Evolutionary conservation across 1,284 basidiomycete genomes (phyloP).

Genomic region (Grifola frondosa): DNA sequence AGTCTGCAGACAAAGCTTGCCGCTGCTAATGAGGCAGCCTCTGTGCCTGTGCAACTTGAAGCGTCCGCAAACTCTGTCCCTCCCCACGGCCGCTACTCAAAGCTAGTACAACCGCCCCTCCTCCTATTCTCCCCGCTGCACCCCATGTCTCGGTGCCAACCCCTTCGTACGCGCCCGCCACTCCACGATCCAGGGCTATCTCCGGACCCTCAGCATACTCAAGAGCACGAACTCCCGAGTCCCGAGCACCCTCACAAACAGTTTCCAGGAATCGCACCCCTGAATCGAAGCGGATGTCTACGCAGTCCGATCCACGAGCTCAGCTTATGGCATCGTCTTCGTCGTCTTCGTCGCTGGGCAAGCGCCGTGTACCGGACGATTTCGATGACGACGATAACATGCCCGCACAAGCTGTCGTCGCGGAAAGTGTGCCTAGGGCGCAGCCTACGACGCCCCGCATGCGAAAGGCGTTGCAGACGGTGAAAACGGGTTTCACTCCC

Average conservation of each 20-base stretch:
- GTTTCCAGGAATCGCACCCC: conserved; percentile 53
- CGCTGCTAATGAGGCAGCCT: conserved; percentile 43
- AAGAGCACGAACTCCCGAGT: conserved; percentile 56
- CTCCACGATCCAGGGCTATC: conserved; percentile 35
- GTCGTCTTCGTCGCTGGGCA: conserved; percentile 42
- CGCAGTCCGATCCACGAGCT: conserved; percentile 6
- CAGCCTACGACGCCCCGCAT: conserved; percentile 55
- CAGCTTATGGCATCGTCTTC: conserved; percentile 12
- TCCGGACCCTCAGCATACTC: conserved; percentile 45
- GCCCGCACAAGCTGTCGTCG: conserved; percentile 61
- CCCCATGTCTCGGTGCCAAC: conserved; percentile 11
- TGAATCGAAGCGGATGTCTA: conserved; percentile 32
- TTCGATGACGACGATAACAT: conserved; percentile 55
- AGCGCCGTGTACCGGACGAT: conserved; percentile 71
- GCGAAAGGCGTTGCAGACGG: conserved; percentile 52
- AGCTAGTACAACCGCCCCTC: conserved; percentile 5
- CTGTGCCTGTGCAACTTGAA: conserved; percentile 23
- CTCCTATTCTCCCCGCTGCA: conserved; percentile 10
- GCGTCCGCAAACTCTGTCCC: conserved; percentile 7
- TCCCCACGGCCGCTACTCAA: conserved; percentile 7
- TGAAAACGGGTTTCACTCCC: conserved; percentile 72
- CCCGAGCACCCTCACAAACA: conserved; percentile 35
- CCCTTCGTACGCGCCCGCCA: no score
- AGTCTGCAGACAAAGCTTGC: conserved; percentile 65
- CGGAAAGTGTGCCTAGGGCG: conserved; percentile 41